A percentile compares a stretch with the other conserved stretches of the same genome.
These are phyloP conservation scores for Phytopythium aichiense DNA, from an alignment of 352 stramenopile species.

Conservation along the genomic window DNA sequence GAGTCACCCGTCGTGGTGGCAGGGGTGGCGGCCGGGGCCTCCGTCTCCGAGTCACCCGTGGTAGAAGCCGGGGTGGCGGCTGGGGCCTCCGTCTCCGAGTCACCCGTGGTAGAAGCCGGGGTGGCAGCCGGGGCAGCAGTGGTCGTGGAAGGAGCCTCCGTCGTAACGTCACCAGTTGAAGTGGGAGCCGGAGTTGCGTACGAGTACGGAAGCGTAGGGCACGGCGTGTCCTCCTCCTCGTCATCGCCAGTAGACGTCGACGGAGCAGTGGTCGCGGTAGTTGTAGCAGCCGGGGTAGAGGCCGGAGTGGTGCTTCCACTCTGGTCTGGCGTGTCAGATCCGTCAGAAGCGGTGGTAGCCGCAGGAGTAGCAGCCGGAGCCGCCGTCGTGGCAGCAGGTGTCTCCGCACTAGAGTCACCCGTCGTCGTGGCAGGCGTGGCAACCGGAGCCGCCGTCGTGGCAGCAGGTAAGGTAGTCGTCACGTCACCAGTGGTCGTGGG, in stretches of 20 bases:
- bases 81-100: conserved; percentile 11
- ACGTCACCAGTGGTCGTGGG: conserved; percentile 1
- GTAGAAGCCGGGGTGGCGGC: conserved; percentile 2
- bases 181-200: conserved; percentile 10
- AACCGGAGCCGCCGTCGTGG: conserved; percentile 6
- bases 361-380: conserved; percentile 6
- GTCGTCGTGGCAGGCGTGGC: conserved; percentile 8
- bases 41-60: neutral
- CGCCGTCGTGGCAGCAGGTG: conserved; percentile 2
- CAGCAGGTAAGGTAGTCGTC: neutral
- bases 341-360: conserved; percentile 4
- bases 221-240: conserved; percentile 15
- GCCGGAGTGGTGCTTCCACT: neutral
- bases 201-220: conserved; percentile 17
- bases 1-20: neutral
- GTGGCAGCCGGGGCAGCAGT: conserved; percentile 16
- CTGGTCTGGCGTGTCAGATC: neutral
- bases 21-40: conserved; percentile 4
- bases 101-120: neutral
- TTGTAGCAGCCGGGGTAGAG: conserved; percentile 5
- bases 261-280: neutral
- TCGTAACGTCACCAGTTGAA: neutral
- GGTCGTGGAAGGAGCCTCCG: conserved; percentile 3
- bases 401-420: neutral
- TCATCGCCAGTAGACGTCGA: neutral